Percentiles rank a stretch among this genome's conserved stretches.
Conservation (phyloP, 2,329 filamentous ascomycete species). For the Bretziella fagacearum region DNA sequence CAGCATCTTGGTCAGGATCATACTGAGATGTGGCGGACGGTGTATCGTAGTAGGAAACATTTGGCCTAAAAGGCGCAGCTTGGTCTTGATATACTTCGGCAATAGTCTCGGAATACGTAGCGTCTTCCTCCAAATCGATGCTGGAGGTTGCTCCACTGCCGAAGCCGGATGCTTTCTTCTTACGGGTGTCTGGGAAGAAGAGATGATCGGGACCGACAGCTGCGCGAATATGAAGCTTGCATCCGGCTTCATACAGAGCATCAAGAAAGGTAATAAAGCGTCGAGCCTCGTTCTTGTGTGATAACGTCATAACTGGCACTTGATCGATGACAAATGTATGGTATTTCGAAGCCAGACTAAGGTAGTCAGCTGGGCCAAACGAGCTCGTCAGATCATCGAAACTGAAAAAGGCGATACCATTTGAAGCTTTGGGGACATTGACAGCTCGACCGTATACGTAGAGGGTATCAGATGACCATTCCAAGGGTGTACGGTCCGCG, state of each 20-base stretch:
- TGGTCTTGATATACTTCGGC: conserved; percentile 63
- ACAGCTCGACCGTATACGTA: conserved; percentile 49
- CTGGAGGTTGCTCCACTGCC: not conserved
- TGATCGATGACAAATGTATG: conserved; percentile 61
- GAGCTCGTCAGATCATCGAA: conserved; percentile 51
- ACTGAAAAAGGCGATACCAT: conserved; percentile 45
- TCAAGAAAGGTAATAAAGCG: conserved; percentile 68
- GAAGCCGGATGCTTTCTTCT: not conserved
- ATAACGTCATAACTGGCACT: conserved; percentile 47
- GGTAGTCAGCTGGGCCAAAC: conserved; percentile 68
- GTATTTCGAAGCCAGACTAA: conserved; percentile 62
- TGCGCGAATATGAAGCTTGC: conserved; percentile 55
- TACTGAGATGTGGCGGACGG: conserved; percentile 30
- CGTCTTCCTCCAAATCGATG: conserved; percentile 21
- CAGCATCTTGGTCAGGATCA: conserved; percentile 38
- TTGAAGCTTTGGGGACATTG: conserved; percentile 37
- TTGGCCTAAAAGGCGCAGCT: conserved; percentile 60
- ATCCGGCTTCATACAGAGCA: conserved; percentile 65
- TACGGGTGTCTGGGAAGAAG: conserved; percentile 51
- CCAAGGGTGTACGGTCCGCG: not conserved
- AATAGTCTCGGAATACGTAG: conserved; percentile 29
- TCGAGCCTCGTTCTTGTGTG: conserved; percentile 65
- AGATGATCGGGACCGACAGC: conserved; percentile 52
- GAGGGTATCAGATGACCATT: conserved; percentile 20
- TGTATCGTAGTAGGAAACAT: conserved; percentile 48